phyloP scores from a whole-genome alignment of 2,329 filamentous ascomycete genomes.

The Tolypocladium sp. region DNA sequence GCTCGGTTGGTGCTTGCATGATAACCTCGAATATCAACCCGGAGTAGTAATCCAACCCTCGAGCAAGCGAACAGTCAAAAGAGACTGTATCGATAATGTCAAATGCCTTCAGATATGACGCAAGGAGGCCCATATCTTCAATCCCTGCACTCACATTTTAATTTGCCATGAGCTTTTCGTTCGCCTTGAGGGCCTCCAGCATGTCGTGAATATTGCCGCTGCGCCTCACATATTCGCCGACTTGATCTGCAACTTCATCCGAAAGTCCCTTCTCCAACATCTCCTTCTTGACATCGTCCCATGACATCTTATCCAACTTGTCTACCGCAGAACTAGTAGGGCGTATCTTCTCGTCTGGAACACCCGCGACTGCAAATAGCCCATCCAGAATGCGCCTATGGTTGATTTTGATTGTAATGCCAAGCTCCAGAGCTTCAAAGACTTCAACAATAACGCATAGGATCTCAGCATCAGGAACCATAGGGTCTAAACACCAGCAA shows the following conservation, averaged over 20 bases:
- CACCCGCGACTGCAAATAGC: conserved; percentile 83
- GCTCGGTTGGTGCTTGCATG: conserved; percentile 33
- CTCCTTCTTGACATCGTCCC: conserved; percentile 81
- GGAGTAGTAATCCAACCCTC: conserved; percentile 86
- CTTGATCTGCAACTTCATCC: conserved; percentile 70
- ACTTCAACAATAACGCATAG: conserved; percentile 77
- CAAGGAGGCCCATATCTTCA: conserved; percentile 70
- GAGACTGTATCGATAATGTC: conserved; percentile 64
- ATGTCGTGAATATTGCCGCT: conserved; percentile 65
- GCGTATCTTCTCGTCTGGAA: conserved; percentile 77
- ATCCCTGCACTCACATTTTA: conserved; percentile 70
- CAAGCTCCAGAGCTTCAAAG: conserved; percentile 65
- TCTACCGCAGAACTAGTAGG: conserved; percentile 89
- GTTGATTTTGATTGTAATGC: conserved; percentile 86
- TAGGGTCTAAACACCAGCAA: conserved; percentile 81
- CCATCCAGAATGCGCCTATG: conserved; percentile 91
- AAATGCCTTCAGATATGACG: conserved; percentile 74
- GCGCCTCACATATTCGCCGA: conserved; percentile 72
- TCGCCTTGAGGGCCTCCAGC: conserved; percentile 57
- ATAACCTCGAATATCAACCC: conserved; percentile 86
- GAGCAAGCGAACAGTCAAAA: conserved; percentile 82
- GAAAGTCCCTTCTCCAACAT: conserved; percentile 89
- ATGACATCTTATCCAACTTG: conserved; percentile 88
- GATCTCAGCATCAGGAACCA: conserved; percentile 89
- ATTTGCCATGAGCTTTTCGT: conserved; percentile 62